Conservation (phyloP, 192 early-diverging fungal genomes). For the Jimgerdemannia flammicorona region DNA sequence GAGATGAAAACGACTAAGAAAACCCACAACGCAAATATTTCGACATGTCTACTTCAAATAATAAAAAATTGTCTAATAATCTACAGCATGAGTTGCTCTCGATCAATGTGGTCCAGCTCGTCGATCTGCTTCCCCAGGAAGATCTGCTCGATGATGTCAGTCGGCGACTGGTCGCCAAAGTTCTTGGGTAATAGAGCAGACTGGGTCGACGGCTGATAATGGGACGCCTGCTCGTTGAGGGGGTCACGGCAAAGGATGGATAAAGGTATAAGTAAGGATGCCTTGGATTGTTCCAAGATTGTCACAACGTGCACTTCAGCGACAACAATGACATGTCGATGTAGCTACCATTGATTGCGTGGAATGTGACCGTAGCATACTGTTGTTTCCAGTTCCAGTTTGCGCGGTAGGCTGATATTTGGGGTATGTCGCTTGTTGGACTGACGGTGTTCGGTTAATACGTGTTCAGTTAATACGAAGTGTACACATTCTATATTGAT, state of each 20-base stretch:
- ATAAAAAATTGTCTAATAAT: no score
- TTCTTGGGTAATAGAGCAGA: not conserved
- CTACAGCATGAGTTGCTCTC: no score
- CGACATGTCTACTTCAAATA: no score
- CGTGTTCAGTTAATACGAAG: not conserved
- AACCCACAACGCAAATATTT: no score
- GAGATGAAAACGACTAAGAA: no score
- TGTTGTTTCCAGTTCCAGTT: not conserved
- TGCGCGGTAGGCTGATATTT: not conserved
- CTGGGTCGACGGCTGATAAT: not conserved
- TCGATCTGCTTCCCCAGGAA: not conserved
- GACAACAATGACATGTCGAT: not conserved
- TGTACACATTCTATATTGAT: not conserved
- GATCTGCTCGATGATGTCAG: not conserved
- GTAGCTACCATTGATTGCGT: not conserved
- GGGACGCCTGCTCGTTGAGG: not conserved
- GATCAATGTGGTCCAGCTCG: not conserved
- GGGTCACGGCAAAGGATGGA: no score
- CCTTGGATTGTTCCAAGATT: not conserved
- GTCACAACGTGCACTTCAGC: no score
- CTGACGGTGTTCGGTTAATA: not conserved
- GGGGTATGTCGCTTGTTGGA: not conserved
- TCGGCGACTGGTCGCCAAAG: not conserved
- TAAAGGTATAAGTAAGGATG: not conserved
- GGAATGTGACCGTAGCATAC: not conserved